phyloP scores from a whole-genome alignment of 495 filamentous ascomycete genomes.

The Paragyromitra xinjiangensis region DNA sequence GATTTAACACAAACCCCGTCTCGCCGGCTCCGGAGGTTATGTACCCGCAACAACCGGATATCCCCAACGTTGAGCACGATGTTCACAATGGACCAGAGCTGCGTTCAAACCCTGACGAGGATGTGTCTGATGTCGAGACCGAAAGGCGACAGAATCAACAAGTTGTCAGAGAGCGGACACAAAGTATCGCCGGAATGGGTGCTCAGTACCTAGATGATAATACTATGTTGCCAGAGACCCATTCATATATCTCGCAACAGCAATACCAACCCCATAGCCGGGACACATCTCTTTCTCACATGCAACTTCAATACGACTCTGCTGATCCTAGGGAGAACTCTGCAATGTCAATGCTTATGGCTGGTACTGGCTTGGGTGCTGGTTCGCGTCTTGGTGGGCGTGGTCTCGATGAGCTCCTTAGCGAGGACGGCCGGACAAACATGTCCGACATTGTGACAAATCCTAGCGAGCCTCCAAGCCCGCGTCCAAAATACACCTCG shows the following conservation, averaged over 20 bases:
- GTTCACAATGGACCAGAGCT: constrained; percentile 63
- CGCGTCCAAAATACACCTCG: constrained; percentile 44
- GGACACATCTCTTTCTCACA: constrained; percentile 54
- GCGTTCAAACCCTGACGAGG: constrained; percentile 55
- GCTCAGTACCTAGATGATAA: constrained; percentile 30
- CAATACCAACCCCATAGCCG: constrained; percentile 55
- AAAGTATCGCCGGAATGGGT: constrained; percentile 42
- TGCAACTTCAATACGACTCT: constrained; percentile 53
- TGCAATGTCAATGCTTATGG: constrained; percentile 56
- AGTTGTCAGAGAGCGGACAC: constrained; percentile 37
- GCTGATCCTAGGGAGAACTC: constrained; percentile 53
- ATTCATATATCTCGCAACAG: constrained; percentile 44
- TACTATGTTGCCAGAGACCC: constrained; percentile 33
- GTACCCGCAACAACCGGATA: constrained; percentile 56
- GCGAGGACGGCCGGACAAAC: constrained; percentile 56
- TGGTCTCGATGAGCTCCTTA: constrained; percentile 49
- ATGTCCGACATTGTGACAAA: constrained; percentile 77
- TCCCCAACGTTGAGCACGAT: constrained; percentile 58
- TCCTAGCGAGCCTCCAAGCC: constrained; percentile 64
- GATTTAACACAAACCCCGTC: constrained; percentile 57
- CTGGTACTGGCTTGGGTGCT: constrained; percentile 45
- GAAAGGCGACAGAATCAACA: constrained; percentile 54
- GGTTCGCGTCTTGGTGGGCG: constrained; percentile 30
- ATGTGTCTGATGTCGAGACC: constrained; percentile 48
- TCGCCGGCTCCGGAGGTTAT: constrained; percentile 56